phyloP scores from a whole-genome alignment of 2,329 filamentous ascomycete genomes.

The Pseudogymnoascus sp. region DNA sequence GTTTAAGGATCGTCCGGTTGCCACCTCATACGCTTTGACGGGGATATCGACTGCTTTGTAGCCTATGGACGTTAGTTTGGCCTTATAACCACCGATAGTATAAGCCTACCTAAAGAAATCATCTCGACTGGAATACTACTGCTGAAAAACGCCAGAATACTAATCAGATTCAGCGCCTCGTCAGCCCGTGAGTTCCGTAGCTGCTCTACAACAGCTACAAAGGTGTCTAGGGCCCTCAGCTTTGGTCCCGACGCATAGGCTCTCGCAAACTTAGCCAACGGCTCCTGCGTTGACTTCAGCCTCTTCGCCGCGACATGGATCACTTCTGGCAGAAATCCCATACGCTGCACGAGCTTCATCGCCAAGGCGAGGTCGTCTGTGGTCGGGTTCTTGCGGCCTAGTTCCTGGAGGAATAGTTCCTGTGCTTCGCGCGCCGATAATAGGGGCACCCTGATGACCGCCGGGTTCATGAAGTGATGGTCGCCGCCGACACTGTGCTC shows the following conservation, averaged over 20 bases:
- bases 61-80: slow-evolving; percentile 27
- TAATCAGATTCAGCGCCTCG: slow-evolving; percentile 56
- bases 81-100: background rate
- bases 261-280: slow-evolving; percentile 52
- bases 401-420: slow-evolving; percentile 51
- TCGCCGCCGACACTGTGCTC: slow-evolving; percentile 48
- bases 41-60: slow-evolving; percentile 40
- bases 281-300: slow-evolving; percentile 51
- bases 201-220: slow-evolving; percentile 41
- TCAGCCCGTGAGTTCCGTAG: slow-evolving; percentile 37
- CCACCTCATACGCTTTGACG: slow-evolving; percentile 35
- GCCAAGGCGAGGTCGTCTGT: slow-evolving; percentile 48
- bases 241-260: slow-evolving; percentile 48
- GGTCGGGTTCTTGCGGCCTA: slow-evolving; percentile 49
- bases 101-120: slow-evolving; percentile 43
- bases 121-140: slow-evolving; percentile 59
- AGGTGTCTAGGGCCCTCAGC: slow-evolving; percentile 41
- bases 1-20: slow-evolving; percentile 28
- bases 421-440: slow-evolving; percentile 50
- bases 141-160: slow-evolving; percentile 56
- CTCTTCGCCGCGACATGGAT: slow-evolving; percentile 59
- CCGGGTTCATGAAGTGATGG: slow-evolving; percentile 51
- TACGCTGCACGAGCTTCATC: slow-evolving; percentile 52
- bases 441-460: slow-evolving; percentile 45
- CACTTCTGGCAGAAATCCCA: slow-evolving; percentile 58